phyloP scores from a whole-genome alignment of 306 rosid species.

The Fragaria nilgerrensis region DNA sequence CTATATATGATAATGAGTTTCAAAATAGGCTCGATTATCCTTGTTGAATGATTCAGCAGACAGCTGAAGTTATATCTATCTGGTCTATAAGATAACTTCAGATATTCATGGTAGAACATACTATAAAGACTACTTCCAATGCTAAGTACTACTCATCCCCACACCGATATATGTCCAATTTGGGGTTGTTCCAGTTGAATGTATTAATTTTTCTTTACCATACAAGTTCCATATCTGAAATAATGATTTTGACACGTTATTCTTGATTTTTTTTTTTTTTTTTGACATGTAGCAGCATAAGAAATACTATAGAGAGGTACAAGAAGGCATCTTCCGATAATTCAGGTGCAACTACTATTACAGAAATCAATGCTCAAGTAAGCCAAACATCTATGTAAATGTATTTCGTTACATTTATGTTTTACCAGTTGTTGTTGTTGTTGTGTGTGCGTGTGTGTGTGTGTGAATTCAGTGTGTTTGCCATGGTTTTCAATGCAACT shows the following conservation, averaged over 20 bases:
- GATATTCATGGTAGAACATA: no score
- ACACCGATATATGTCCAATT: not conserved
- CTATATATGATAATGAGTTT: not conserved
- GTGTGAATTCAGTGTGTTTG: not conserved
- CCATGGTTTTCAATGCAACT: not conserved
- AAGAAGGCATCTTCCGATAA: slow-evolving; percentile 78
- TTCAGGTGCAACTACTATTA: slow-evolving; percentile 53
- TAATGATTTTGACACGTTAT: not conserved
- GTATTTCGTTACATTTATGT: not conserved
- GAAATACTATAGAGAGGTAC: slow-evolving; percentile 84
- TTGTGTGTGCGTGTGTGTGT: not conserved
- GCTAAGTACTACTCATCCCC: not conserved
- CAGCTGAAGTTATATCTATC: no score
- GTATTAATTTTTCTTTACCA: not conserved
- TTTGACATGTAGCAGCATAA: slow-evolving; percentile 46
- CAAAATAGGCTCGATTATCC: not conserved
- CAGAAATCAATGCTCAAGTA: slow-evolving; percentile 91
- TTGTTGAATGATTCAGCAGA: not conserved
- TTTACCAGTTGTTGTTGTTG: not conserved
- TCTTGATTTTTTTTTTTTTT: not conserved
- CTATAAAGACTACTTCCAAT: not conserved
- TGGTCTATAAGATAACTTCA: no score
- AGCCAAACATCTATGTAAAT: not conserved
- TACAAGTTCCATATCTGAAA: not conserved
- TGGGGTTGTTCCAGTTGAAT: not conserved